Evolutionary conservation across 176 grass and related monocot species (phyloP), one percentile per base, ranked within the genome.

Genomic region (Musa beccarii): DNA sequence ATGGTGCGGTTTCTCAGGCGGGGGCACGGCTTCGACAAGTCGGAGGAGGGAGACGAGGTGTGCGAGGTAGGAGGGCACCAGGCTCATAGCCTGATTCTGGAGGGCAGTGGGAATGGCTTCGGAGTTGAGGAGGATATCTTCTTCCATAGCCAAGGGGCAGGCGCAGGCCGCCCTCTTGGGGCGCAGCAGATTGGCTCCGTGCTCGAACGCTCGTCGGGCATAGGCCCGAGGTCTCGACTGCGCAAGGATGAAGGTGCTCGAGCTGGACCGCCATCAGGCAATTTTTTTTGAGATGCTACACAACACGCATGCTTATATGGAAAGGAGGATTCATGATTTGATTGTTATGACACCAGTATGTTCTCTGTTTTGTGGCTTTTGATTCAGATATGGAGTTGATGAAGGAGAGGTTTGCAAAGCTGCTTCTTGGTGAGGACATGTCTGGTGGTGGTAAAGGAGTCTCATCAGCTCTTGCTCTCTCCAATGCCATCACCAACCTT

Each of bases 391-490:
- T 91, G 74, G 86, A 91, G 25, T 10, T 75, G 29, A 89, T 93
- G 88, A 93, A 90, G 83, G 88, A 93, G 79, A 90, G 69, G 80
- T 93, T 93, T 73, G 79, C 90, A 4, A 97, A 89, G 75, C 93
- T 96, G 0, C 90, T 96, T 34, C 90, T 96, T 0, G 93, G 93
- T 28, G 93, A 97, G 79, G 90, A 97, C 86, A 97, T 97, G 94
- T 97, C 90, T 0, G 94, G 88, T 26, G 82, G 81, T 0, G 90
- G 90, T 53, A 97, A 97, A 73, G 94, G 90, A 13, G 88, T 97
- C 61, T 73, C 90, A 56, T 93, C 90, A 6, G 87, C 94, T 75
- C 90, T 97, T 51, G 94, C 94, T 75, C 75, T 97, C 66, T 97
- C 94, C 43, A 97, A 97, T 75, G 78, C 90, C 69, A 66, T 89